These are phyloP conservation scores for Penicillium sp. DNA, from an alignment of 2,329 filamentous ascomycete species.

Conservation along the genomic window DNA sequence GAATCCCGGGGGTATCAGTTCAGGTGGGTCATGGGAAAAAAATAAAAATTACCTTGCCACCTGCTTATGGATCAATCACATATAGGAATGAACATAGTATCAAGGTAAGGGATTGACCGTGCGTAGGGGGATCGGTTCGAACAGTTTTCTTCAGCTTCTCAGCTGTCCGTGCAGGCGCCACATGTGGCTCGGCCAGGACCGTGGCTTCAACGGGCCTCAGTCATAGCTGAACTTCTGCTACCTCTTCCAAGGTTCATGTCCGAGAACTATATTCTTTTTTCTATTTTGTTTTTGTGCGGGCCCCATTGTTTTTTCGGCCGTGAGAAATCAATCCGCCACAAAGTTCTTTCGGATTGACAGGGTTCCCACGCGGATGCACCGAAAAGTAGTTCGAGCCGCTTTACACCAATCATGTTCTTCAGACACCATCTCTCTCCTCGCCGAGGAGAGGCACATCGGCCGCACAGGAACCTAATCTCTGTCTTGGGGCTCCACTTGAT, in stretches of 20 bases:
- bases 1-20: not conserved
- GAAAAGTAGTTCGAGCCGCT: conserved; percentile 1
- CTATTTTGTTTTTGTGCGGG: not conserved
- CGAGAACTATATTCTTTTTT: not conserved
- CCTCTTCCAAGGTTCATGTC: not conserved
- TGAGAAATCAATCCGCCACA: not conserved
- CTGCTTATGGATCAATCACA: not conserved
- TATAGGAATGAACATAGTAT: not conserved
- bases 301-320: not conserved
- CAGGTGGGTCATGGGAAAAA: not conserved
- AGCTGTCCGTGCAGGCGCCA: conserved; percentile 17
- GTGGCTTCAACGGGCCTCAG: conserved; percentile 11
- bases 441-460: conserved; percentile 13
- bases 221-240: not conserved
- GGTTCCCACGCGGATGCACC: not conserved
- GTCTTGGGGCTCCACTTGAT: conserved; percentile 2
- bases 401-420: conserved; percentile 17
- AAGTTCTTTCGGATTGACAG: not conserved
- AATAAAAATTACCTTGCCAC: not conserved
- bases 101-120: not conserved
- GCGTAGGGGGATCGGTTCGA: not conserved
- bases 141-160: conserved; percentile 4
- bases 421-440: conserved; percentile 6
- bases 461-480: conserved; percentile 22
- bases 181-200: conserved; percentile 20